Conservation (phyloP, 2,329 filamentous ascomycete genomes). For the Trichoderma sp. region DNA sequence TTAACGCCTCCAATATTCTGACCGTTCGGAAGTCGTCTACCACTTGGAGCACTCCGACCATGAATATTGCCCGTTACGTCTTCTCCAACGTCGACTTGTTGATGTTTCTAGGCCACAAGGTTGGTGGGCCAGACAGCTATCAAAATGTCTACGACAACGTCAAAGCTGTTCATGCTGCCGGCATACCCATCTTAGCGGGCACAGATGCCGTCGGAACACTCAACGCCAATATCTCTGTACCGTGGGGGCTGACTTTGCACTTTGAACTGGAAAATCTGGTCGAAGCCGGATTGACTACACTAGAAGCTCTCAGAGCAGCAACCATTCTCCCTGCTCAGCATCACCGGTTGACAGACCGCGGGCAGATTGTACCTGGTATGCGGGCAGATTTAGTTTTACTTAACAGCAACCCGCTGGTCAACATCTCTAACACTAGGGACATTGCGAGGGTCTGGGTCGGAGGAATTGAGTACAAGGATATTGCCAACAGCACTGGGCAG, state of each 20-base stretch:
- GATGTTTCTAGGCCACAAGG: background rate
- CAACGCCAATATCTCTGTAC: constrained; percentile 11
- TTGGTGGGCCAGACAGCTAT: constrained; percentile 16
- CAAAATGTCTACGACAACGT: constrained; percentile 9
- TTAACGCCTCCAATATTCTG: constrained; percentile 5
- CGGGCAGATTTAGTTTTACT: constrained; percentile 11
- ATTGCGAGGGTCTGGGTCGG: constrained; percentile 16
- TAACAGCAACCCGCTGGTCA: constrained; percentile 3
- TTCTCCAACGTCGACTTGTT: background rate
- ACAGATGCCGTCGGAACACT: constrained; percentile 17
- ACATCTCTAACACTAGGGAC: constrained; percentile 14
- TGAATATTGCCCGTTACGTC: constrained; percentile 21
- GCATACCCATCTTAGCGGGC: constrained; percentile 18
- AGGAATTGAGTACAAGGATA: constrained; percentile 14
- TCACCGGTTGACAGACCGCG: constrained; percentile 3
- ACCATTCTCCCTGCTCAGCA: constrained; percentile 7
- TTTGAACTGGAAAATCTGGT: constrained; percentile 22
- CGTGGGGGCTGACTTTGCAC: background rate
- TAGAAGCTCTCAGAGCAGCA: constrained; percentile 10
- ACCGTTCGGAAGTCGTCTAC: background rate
- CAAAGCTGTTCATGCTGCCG: constrained; percentile 7
- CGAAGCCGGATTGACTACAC: background rate
- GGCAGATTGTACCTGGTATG: constrained; percentile 10
- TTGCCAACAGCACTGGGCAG: constrained; percentile 11
- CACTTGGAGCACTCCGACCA: constrained; percentile 20